Evolutionary conservation across 495 filamentous ascomycete genomes (phyloP).

Genomic region (Aspergillus bridgeri): DNA sequence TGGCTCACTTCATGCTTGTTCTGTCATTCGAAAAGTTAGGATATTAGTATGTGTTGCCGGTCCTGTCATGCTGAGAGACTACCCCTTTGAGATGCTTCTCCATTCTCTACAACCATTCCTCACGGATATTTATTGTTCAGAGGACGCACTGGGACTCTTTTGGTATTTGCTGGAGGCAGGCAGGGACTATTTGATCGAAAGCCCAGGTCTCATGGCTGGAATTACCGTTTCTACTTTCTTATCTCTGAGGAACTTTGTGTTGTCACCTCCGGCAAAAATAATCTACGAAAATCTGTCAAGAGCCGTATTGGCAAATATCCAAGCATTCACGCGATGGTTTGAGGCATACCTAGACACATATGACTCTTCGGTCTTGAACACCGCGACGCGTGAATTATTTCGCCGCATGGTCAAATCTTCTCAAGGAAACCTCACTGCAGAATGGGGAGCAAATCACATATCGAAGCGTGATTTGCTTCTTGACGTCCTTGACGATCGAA

Average conservation of each 20-base stretch:
- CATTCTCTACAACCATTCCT: constrained; percentile 77
- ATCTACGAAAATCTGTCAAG: constrained; percentile 74
- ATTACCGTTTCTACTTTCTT: constrained; percentile 72
- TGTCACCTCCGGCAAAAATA: constrained; percentile 61
- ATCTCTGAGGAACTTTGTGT: constrained; percentile 68
- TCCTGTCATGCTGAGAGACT: constrained; percentile 62
- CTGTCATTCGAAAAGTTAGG: constrained; percentile 80
- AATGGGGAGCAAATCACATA: constrained; percentile 56
- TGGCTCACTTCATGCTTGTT: constrained; percentile 80
- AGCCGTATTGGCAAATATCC: constrained; percentile 62
- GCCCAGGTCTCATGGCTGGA: constrained; percentile 73
- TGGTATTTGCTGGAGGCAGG: constrained; percentile 80
- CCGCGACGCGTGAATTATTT: constrained; percentile 53
- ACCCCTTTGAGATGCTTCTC: constrained; percentile 89
- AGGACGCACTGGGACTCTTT: constrained; percentile 82
- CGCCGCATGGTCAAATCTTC: constrained; percentile 61
- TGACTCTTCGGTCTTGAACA: constrained; percentile 45
- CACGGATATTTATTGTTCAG: constrained; percentile 78
- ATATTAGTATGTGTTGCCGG: constrained; percentile 78
- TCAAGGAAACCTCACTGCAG: constrained; percentile 51
- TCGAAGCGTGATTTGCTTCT: constrained; percentile 71
- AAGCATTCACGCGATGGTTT: constrained; percentile 70
- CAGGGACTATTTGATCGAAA: constrained; percentile 55
- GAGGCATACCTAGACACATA: constrained; percentile 56
- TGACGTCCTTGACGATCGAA: constrained; percentile 70